Evolutionary conservation across 192 early-diverging fungal genomes (phyloP), one percentile per base, ranked within the genome.

Genomic region (Umbelopsis sp.): DNA sequence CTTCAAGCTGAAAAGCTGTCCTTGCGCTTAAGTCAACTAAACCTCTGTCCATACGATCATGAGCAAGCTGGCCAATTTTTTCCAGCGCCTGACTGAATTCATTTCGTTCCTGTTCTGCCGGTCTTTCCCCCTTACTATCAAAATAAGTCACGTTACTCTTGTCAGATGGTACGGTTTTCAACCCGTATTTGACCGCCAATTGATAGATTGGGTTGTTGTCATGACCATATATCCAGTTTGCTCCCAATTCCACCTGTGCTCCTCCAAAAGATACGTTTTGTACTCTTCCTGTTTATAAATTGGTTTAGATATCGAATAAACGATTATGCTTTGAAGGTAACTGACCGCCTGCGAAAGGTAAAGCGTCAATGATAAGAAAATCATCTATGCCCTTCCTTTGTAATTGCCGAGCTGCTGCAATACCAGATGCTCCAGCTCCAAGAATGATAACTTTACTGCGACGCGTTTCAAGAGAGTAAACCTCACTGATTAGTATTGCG

Each of bases 201-300:
- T 49, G 51, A 16, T 75, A 71, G n/a, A 81, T 72, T n/a, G 77
- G 80, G 66, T 81, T 81, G 18, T 71, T 46, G 16, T 70, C 78
- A 46, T 78, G 66, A 12, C 80, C 80, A 50, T 79, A 74, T 71
- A 71, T 58, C 70, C 70, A 71, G 27, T 71, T 71, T 25, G 70
- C 70, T 22, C 70, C 70, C 18, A 71, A 49, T 37, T 71, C 70
- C 0, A 71, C 58, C 8, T 64, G 20, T 2, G 44, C 16, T 11
- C 46, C 45, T n/a, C 70, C 70, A 71, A 71, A 71, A 1, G 58
- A 23, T 0, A 23, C 37, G 47, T 71, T 55, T 35, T 49, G 46
- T 16, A 71, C 70, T n/a, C 70, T 20, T 10, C 65, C 65, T 66
- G 20, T 16, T 23, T 35, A 12, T 8, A 61, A 13, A 15, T 35